These are phyloP conservation scores for Aspergillus transmontanensis DNA, from an alignment of 2,329 filamentous ascomycete genomes.

Conservation along the genomic window DNA sequence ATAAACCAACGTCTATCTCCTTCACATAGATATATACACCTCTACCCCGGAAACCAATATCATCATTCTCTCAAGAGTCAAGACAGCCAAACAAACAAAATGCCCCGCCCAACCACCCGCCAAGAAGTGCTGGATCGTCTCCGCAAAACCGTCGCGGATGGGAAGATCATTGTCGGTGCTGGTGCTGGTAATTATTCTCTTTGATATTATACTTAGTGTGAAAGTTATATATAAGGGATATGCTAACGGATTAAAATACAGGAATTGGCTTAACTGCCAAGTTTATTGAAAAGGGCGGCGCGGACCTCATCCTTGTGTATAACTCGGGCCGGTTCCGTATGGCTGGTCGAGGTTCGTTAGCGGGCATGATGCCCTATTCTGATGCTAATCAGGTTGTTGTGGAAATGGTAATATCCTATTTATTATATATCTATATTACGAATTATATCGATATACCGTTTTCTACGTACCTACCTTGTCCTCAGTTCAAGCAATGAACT, in stretches of 20 bases:
- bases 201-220: background rate
- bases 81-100: constrained; percentile 29
- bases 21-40: background rate
- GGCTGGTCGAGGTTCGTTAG: constrained; percentile 69
- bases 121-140: constrained; percentile 59
- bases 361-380: constrained; percentile 71
- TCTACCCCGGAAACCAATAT: background rate
- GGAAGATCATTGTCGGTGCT: constrained; percentile 66
- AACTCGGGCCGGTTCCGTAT: constrained; percentile 73
- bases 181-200: constrained; percentile 54
- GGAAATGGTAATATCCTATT: constrained; percentile 57
- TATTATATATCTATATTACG: no score
- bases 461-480: background rate
- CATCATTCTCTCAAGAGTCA: background rate
- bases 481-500: background rate
- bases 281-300: constrained; percentile 68
- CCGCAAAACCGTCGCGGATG: constrained; percentile 55
- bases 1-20: background rate
- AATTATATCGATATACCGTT: background rate
- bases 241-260: constrained; percentile 23
- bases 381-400: constrained; percentile 71
- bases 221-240: background rate
- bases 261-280: constrained; percentile 72
- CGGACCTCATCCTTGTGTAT: constrained; percentile 72
- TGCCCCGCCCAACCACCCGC: constrained; percentile 62